phyloP scores from a whole-genome alignment of 2,329 filamentous ascomycete species.

The Arachnopeziza araneosa region DNA sequence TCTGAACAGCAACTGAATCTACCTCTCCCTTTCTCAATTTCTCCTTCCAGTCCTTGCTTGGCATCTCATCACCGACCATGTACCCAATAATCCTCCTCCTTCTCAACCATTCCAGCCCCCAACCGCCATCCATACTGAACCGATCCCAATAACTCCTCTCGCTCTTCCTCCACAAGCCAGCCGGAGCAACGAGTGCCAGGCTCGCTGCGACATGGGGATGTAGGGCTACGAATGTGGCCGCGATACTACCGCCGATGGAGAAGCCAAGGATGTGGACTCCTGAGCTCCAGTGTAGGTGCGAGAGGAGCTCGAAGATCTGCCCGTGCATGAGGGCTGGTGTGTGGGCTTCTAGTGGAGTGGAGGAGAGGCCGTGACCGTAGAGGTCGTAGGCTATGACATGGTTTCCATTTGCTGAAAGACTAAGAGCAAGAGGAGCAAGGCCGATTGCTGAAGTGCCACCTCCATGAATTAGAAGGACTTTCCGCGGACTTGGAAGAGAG shows the following conservation, averaged over 20 bases:
- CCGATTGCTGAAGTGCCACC: conserved; percentile 46
- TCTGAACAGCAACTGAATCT: conserved; percentile 35
- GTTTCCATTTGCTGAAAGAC: conserved; percentile 32
- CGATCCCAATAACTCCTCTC: conserved; percentile 14
- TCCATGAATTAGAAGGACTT: conserved; percentile 44
- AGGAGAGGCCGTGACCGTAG: conserved; percentile 49
- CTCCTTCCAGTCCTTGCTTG: conserved; percentile 37
- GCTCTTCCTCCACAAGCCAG: conserved; percentile 34
- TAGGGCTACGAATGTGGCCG: conserved; percentile 34
- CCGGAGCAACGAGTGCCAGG: conserved; percentile 42
- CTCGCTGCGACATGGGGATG: conserved; percentile 29
- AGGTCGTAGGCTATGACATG: conserved; percentile 42
- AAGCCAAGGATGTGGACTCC: conserved; percentile 42
- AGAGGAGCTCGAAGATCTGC: conserved; percentile 36
- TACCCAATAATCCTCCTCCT: background rate
- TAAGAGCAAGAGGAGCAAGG: conserved; percentile 37
- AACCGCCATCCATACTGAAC: conserved; percentile 1
- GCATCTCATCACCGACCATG: conserved; percentile 28
- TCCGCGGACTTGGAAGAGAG: conserved; percentile 6
- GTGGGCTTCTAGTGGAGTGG: conserved; percentile 41
- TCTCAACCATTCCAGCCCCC: conserved; percentile 15
- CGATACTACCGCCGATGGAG: conserved; percentile 42
- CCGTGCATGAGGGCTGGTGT: conserved; percentile 37
- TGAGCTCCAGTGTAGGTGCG: conserved; percentile 35
- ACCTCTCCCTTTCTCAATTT: conserved; percentile 37